Conservation (phyloP, 2,329 filamentous ascomycete genomes). For the Paraphoma chrysanthemicola region DNA sequence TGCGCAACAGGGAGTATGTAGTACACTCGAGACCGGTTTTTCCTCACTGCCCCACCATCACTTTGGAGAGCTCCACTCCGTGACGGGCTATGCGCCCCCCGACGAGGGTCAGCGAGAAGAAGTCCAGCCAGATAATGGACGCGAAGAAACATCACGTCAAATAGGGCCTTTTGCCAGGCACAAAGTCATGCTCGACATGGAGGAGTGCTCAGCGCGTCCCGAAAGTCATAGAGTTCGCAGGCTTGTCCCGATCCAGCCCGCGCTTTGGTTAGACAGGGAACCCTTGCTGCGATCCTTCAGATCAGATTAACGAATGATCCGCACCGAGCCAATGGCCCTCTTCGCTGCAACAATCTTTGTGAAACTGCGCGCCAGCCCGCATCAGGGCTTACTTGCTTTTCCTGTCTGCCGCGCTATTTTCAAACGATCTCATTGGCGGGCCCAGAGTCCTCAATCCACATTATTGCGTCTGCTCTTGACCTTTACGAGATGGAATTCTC, state of each 20-base stretch:
- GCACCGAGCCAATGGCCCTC: conserved; percentile 36
- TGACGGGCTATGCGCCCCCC: conserved; percentile 11
- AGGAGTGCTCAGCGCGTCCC: neutral
- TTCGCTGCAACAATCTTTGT: conserved; percentile 21
- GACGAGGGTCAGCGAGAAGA: conserved; percentile 29
- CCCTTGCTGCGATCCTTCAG: conserved; percentile 34
- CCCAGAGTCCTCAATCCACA: conserved; percentile 16
- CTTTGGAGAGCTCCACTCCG: conserved; percentile 10
- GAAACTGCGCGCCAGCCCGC: conserved; percentile 36
- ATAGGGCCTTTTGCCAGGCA: neutral
- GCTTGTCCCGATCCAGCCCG: conserved; percentile 12
- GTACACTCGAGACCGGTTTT: conserved; percentile 16
- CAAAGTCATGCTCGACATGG: neutral
- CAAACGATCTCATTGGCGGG: conserved; percentile 19
- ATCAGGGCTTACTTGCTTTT: conserved; percentile 23
- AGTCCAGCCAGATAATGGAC: neutral
- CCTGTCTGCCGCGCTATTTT: conserved; percentile 19
- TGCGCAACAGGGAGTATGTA: conserved; percentile 12
- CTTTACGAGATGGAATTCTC: conserved; percentile 13
- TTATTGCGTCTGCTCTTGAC: conserved; percentile 14
- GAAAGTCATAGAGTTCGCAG: conserved; percentile 3
- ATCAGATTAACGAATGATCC: conserved; percentile 47
- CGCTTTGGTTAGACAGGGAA: conserved; percentile 24
- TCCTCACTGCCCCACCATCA: conserved; percentile 21
- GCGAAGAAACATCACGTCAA: neutral